Base-by-base conservation (phyloP, 768 basidiomycete species). In the Agaricus subrufescens region DNA sequence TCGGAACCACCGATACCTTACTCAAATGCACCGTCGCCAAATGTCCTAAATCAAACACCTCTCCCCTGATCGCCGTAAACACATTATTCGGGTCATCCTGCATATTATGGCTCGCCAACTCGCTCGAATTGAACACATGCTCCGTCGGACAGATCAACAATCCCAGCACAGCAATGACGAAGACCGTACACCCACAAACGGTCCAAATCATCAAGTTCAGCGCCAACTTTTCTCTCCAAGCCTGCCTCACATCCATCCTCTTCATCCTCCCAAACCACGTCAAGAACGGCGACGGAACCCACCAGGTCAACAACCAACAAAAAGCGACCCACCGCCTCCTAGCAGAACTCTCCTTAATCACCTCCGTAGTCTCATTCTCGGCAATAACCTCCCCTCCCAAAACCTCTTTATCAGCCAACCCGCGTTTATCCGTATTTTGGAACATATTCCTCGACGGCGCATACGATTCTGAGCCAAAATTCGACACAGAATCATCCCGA, bases 191-290 rank as follows among this genome's bases (percentile, higher is more conserved):
- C n/a, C 70, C 87, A 60, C 94, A 98, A 30, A 91, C 76, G 65
- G 97, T 84, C 96, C 95, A 98, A 63, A 99, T 98, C 71, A 99
- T 75, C 57, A 99, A 71, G 70, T 98, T 98, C 65, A 98, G 81
- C 3, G 93, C 91, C 1, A 98, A 77, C 71, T 99, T 98, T 72
- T 98, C 97, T 57, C 96, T 77, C 97, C 97, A 99, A 1, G 97
- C 97, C 69, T 98, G 94, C 26, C 89, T 84, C 25, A 99, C 79
- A 64, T 99, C 97, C 60, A 87, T 69, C 6, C 96, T 87, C 73
- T 98, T 97, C 94, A 98, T 97, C 29, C 91, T 80, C 1, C 96
- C 94, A 52, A 91, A 59, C 67, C 81, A 85, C 9, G 70, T 76
- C 43, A 99, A 73, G 50, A 86, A 69, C 2, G 78, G 79, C 11